Percentiles rank a stretch among this genome's conserved stretches.
These are phyloP conservation scores for Dipodascus albidus DNA, from an alignment of 805 yeast species.

Conservation along the genomic window DNA sequence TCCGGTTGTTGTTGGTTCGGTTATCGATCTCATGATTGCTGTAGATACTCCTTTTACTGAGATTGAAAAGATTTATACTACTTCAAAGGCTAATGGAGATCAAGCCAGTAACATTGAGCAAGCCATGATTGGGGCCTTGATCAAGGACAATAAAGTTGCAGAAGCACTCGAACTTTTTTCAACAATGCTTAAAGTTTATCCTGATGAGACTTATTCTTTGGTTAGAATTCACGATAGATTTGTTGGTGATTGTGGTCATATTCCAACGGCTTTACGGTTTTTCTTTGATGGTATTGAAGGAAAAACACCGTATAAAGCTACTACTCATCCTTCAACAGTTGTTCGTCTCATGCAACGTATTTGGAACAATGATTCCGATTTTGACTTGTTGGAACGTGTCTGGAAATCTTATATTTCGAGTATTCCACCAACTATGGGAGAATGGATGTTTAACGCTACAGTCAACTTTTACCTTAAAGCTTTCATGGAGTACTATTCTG, in stretches of 20 bases:
- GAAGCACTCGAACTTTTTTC: conserved; percentile 51
- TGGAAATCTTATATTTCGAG: conserved; percentile 36
- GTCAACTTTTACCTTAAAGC: conserved; percentile 61
- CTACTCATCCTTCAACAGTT: conserved; percentile 62
- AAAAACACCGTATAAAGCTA: conserved; percentile 62
- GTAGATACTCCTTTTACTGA: conserved; percentile 12
- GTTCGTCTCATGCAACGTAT: conserved; percentile 52
- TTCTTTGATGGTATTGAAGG: conserved; percentile 60
- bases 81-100: conserved; percentile 5
- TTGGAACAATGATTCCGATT: conserved; percentile 26
- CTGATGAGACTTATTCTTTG: conserved; percentile 32
- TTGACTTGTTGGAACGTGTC: conserved; percentile 48
- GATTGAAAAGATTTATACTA: conserved; percentile 12
- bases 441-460: conserved; percentile 30
- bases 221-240: conserved; percentile 68
- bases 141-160: conserved; percentile 50
- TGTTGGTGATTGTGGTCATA: conserved; percentile 66
- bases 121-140: conserved; percentile 65
- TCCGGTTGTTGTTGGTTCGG: conserved; percentile 14
- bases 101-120: conserved; percentile 36
- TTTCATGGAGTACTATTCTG: conserved; percentile 49
- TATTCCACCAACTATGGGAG: conserved; percentile 12
- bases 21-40: conserved; percentile 12
- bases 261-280: conserved; percentile 58
- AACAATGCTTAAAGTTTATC: conserved; percentile 25